Percentiles rank a stretch among this genome's conserved stretches.
Evolutionary conservation across 345 rosid genomes (phyloP).

Genomic region (Salix koriyanagi): DNA sequence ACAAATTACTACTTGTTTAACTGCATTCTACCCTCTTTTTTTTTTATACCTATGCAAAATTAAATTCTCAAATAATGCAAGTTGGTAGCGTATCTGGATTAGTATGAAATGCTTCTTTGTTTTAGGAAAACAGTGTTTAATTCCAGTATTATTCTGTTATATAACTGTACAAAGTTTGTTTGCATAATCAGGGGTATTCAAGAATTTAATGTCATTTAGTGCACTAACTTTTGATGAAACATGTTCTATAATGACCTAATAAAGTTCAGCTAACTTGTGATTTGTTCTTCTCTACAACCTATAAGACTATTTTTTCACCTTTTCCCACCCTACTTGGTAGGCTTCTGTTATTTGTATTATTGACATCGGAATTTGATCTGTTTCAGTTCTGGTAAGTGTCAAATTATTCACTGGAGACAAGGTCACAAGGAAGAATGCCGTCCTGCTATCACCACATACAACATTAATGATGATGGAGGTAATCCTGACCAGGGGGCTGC

Average conservation of each 20-base stretch:
- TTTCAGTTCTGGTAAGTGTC: conserved; percentile 82
- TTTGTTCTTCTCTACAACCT: background rate
- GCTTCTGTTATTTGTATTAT: conserved; percentile 1
- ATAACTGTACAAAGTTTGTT: background rate
- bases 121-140: background rate
- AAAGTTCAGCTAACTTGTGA: background rate
- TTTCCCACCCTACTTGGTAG: background rate
- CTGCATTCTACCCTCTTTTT: background rate
- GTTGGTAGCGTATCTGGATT: background rate
- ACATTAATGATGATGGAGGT: conserved; percentile 33
- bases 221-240: background rate
- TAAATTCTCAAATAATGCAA: background rate
- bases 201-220: background rate
- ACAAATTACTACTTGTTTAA: background rate
- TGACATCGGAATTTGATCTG: conserved; percentile 19
- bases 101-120: background rate
- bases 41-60: background rate
- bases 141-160: background rate
- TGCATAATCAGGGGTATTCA: background rate
- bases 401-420: conserved; percentile 91
- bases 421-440: conserved; percentile 88
- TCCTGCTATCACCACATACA: conserved; percentile 35
- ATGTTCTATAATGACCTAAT: background rate
- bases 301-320: background rate
- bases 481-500: conserved; percentile 29